Conservation (phyloP, 2,329 filamentous ascomycete species). For the Cladosporium sp. region DNA sequence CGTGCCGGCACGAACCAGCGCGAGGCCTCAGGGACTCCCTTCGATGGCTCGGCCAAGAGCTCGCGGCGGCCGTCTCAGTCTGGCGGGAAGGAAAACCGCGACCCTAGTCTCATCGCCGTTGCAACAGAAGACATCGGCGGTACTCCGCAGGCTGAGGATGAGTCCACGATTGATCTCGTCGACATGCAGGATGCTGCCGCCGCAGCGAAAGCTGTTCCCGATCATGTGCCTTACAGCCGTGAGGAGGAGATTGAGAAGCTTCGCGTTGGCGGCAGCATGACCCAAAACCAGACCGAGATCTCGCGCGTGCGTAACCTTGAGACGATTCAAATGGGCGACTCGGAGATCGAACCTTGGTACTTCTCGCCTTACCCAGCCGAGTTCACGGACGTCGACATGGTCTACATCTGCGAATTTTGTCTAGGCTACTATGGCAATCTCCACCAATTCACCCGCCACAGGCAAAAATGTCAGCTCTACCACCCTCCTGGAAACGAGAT, state of each 20-base stretch:
- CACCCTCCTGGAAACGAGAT: conserved; percentile 98
- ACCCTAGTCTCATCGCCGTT: conserved; percentile 38
- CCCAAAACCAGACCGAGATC: conserved; percentile 94
- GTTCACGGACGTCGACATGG: conserved; percentile 80
- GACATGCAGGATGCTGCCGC: conserved; percentile 48
- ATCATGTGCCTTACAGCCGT: conserved; percentile 56
- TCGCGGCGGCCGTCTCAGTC: conserved; percentile 46
- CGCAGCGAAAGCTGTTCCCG: conserved; percentile 46
- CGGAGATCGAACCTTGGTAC: conserved; percentile 95
- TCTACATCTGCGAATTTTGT: conserved; percentile 97
- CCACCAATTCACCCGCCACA: conserved; percentile 77
- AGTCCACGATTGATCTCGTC: conserved; percentile 47
- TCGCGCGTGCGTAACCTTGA: conserved; percentile 92
- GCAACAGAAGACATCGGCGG: conserved; percentile 42
- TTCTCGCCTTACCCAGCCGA: conserved; percentile 93
- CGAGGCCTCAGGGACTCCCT: conserved; percentile 25
- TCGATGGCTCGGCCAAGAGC: conserved; percentile 51
- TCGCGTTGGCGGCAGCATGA: conserved; percentile 93
- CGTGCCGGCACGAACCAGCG: conserved; percentile 41
- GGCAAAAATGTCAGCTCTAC: conserved; percentile 79
- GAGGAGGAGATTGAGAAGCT: conserved; percentile 96
- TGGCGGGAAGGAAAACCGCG: conserved; percentile 55
- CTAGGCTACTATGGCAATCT: conserved; percentile 81
- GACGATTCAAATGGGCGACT: conserved; percentile 86
- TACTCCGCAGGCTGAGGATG: conserved; percentile 47